Conservation (phyloP, 768 basidiomycete species). For the Paxillus involutus region DNA sequence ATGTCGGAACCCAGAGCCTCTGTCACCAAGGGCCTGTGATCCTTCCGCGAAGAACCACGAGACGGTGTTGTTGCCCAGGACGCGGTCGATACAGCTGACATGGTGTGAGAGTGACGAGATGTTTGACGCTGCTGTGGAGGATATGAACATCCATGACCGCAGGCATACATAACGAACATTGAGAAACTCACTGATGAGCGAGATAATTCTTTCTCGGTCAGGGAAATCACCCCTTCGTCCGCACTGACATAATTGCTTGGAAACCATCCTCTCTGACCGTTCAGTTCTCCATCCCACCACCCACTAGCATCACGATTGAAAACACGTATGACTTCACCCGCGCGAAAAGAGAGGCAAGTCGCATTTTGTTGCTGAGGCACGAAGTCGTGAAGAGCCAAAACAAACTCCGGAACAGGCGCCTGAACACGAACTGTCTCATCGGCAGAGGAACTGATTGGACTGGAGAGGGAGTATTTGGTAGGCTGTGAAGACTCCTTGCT, state of each 20-base stretch:
- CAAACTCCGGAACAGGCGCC: slow-evolving; percentile 57
- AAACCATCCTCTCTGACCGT: slow-evolving; percentile 92
- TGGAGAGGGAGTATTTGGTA: slow-evolving; percentile 21
- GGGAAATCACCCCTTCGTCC: slow-evolving; percentile 49
- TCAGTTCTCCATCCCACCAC: slow-evolving; percentile 98
- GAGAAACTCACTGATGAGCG: slow-evolving; percentile 39
- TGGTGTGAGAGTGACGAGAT: slow-evolving; percentile 48
- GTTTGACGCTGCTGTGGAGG: slow-evolving; percentile 31
- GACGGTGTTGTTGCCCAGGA: slow-evolving; percentile 56
- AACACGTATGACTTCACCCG: slow-evolving; percentile 92
- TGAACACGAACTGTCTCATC: slow-evolving; percentile 50
- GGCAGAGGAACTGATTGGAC: slow-evolving; percentile 40
- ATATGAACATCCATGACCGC: background rate
- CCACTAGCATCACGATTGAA: slow-evolving; percentile 83
- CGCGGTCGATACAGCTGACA: slow-evolving; percentile 50
- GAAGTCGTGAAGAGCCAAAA: slow-evolving; percentile 93
- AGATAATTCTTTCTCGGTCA: slow-evolving; percentile 59
- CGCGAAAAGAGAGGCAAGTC: slow-evolving; percentile 85
- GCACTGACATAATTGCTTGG: slow-evolving; percentile 93
- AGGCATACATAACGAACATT: background rate
- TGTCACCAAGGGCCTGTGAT: slow-evolving; percentile 45
- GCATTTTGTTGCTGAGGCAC: slow-evolving; percentile 64
- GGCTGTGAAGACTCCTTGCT: slow-evolving; percentile 29
- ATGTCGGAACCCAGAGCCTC: slow-evolving; percentile 48
- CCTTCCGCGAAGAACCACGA: slow-evolving; percentile 34